Base-by-base conservation (phyloP, 805 yeast species). In the Ogataea trehaloabstinens region DNA sequence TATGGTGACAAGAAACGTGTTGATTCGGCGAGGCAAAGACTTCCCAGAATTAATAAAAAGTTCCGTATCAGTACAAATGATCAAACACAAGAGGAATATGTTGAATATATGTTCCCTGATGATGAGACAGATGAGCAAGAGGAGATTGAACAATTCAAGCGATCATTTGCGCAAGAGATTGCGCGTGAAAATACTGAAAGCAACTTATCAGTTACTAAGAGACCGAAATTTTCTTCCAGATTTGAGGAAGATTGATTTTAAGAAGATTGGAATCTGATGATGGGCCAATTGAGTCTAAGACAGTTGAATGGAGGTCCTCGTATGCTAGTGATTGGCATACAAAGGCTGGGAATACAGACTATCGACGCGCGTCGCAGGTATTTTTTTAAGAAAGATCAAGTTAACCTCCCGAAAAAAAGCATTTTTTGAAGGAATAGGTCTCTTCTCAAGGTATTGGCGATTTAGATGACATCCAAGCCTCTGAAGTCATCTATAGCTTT, bases 61-160 rank as follows among this genome's bases (percentile, higher is more conserved):
- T 60, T 72, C 18, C 63, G 68, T 34, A 58, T 55, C 4, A 50
- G 41, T 19, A 52, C 45, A 4, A 72, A 39, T 4, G 74, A 69
- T 33, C 81, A 76, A 2, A 53, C 68, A 2, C 74, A 73, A 40
- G 71, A 74, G 42, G 87, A 80, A 49, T 69, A 68, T 46, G 52
- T 68, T 36, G 89, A 79, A 40, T 83, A 79, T 56, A 61, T 74
- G 4, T 87, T 84, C 51, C 86, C 90, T 1, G 85, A 82, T 31
- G 85, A 80, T 47, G 70, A 65, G 32, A 46, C 46, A 22, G 55
- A 46, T 28, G 39, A 45, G 17, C 40, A 48, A 20, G 34, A 37
- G 21, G 48, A 48, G 19, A 34, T 38, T 11, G 46, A 39, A 5
- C 28, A 19, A 10, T 30, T 30, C 21, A 30, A 30, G 33, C 33